Conservation (phyloP, 805 yeast species). For the Candida fluviatilis region DNA sequence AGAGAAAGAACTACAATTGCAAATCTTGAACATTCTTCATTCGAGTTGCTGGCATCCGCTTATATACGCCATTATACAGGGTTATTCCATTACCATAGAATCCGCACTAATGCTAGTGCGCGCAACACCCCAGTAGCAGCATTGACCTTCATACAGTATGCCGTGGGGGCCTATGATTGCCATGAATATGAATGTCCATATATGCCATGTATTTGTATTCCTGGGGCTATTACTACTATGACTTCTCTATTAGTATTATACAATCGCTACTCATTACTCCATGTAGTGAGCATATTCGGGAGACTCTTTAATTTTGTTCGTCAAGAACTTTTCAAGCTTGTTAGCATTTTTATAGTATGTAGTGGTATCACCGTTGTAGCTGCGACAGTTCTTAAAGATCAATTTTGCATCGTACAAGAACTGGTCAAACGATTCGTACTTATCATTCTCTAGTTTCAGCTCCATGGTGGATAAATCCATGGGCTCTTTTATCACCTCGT, state of each 20-base stretch:
- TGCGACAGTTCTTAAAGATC: conserved; percentile 85
- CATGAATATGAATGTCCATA: too few species aligned
- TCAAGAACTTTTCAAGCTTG: conserved; percentile 86
- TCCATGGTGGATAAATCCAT: conserved; percentile 98
- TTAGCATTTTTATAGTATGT: conserved; percentile 94
- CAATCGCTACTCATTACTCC: not conserved
- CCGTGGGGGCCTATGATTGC: too few species aligned
- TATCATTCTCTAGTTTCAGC: conserved; percentile 84
- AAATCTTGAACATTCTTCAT: too few species aligned
- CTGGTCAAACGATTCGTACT: conserved; percentile 85
- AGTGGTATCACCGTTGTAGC: conserved; percentile 90
- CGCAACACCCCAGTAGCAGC: too few species aligned
- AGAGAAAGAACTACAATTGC: too few species aligned
- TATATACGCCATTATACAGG: too few species aligned
- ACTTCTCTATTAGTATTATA: not conserved
- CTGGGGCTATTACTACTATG: not conserved
- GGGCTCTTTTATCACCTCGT: conserved; percentile 94
- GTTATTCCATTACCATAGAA: too few species aligned
- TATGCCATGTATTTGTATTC: too few species aligned
- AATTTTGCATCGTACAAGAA: conserved; percentile 84
- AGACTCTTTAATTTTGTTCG: conserved; percentile 75
- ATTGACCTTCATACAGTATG: too few species aligned
- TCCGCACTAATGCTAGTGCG: too few species aligned
- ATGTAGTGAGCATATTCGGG: conserved; percentile 82
- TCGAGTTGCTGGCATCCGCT: too few species aligned